A percentile compares a stretch with the other conserved stretches of the same genome.
Evolutionary conservation across 192 early-diverging fungal species (phyloP).

Genomic region (Coemansia biformis): DNA sequence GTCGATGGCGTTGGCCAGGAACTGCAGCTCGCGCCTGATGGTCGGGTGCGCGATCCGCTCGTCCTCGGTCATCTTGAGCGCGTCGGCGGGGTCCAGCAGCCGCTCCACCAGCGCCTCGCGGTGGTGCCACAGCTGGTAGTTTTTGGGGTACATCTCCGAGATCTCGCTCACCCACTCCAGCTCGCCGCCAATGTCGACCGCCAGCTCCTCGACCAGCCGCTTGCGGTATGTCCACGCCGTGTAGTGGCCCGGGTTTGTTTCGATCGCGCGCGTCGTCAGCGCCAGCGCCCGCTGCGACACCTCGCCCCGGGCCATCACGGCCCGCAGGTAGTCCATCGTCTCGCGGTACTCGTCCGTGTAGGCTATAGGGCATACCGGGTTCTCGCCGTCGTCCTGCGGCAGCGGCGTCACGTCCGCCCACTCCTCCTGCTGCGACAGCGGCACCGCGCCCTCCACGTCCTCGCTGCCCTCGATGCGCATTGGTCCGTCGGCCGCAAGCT

Average conservation of each 20-base stretch:
- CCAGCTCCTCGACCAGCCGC: constrained; percentile 64
- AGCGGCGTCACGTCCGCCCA: constrained; percentile 46
- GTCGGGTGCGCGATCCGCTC: constrained; percentile 35
- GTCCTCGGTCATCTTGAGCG: constrained; percentile 19
- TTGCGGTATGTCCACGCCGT: constrained; percentile 93
- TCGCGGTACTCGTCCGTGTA: constrained; percentile 45
- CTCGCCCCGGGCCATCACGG: constrained; percentile 67
- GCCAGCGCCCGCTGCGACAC: constrained; percentile 71
- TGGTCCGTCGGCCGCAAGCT: background rate
- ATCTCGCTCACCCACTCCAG: constrained; percentile 71
- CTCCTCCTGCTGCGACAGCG: constrained; percentile 27
- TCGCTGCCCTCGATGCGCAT: constrained; percentile 8
- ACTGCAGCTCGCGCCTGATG: constrained; percentile 62
- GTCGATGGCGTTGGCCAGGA: constrained; percentile 63
- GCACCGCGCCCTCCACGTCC: constrained; percentile 4
- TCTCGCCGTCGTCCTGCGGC: constrained; percentile 28
- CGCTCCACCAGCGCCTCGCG: constrained; percentile 23
- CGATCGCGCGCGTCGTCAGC: constrained; percentile 75
- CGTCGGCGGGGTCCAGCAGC: constrained; percentile 17
- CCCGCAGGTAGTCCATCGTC: constrained; percentile 84
- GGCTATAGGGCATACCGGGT: constrained; percentile 38
- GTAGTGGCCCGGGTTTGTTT: constrained; percentile 89
- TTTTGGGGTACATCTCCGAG: constrained; percentile 76
- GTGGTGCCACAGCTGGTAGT: constrained; percentile 90
- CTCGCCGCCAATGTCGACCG: constrained; percentile 63